Conservation (phyloP, 345 rosid species). For the Hibiscus trionum region DNA sequence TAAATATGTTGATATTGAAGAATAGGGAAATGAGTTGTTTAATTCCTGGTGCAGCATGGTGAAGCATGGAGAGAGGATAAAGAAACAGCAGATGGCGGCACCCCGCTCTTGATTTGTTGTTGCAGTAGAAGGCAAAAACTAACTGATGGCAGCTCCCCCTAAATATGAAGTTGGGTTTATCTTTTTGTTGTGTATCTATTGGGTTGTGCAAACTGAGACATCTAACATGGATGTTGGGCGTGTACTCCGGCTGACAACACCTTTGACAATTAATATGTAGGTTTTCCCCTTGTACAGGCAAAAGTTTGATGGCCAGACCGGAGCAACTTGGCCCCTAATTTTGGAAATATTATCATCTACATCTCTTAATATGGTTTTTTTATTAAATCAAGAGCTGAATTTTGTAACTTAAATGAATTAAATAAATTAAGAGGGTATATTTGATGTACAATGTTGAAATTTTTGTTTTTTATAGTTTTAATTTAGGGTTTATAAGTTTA, state of each 20-base stretch:
- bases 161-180: neutral
- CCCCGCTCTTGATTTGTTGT: slow-evolving; percentile 55
- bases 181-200: neutral
- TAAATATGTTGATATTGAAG: neutral
- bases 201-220: neutral
- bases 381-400: no score
- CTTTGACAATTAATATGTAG: neutral
- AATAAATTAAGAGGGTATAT: no score
- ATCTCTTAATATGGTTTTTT: no score
- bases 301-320: no score
- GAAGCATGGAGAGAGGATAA: slow-evolving; percentile 54
- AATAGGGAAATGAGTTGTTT: neutral
- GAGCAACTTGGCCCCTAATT: no score
- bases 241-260: neutral
- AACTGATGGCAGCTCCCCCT: neutral
- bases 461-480: no score
- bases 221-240: neutral
- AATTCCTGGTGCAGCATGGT: slow-evolving; percentile 53
- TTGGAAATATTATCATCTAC: no score
- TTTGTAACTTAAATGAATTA: no score
- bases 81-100: slow-evolving; percentile 94
- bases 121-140: neutral
- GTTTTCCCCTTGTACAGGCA: no score
- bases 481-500: no score
- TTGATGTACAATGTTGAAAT: no score